phyloP scores from a whole-genome alignment of 495 filamentous ascomycete genomes.

The Talaromyces trachyspermus region DNA sequence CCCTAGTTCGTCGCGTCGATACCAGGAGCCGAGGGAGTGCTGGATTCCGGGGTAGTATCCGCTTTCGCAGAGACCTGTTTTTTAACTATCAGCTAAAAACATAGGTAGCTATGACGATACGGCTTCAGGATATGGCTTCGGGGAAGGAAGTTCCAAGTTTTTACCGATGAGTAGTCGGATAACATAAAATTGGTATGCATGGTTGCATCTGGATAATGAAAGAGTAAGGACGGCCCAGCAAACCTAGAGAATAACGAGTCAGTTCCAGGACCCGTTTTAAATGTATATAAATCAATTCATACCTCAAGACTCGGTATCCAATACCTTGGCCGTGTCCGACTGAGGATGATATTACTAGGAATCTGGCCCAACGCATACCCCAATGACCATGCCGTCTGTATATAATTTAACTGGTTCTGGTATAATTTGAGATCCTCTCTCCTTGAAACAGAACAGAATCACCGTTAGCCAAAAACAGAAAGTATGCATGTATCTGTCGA shows the following conservation, averaged over 20 bases:
- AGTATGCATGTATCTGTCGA: no score
- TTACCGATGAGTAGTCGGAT: constrained; percentile 52
- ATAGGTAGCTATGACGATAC: no score
- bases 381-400: constrained; percentile 52
- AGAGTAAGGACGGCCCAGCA: constrained; percentile 50
- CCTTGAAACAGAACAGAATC: constrained; percentile 35
- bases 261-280: no score
- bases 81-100: background rate
- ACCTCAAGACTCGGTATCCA: constrained; percentile 49
- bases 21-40: constrained; percentile 41
- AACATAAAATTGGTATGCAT: constrained; percentile 44
- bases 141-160: constrained; percentile 24
- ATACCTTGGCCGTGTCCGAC: constrained; percentile 45
- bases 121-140: no score
- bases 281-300: background rate
- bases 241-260: constrained; percentile 38
- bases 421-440: constrained; percentile 54
- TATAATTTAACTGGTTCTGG: constrained; percentile 44
- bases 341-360: constrained; percentile 53
- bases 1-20: constrained; percentile 48
- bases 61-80: constrained; percentile 35
- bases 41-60: constrained; percentile 42
- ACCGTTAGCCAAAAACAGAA: background rate
- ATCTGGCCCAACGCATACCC: constrained; percentile 59
- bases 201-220: constrained; percentile 39